Evolutionary conservation across 371 early-diverging fungal species (phyloP).

Genomic region (Lichtheimia corymbifera): DNA sequence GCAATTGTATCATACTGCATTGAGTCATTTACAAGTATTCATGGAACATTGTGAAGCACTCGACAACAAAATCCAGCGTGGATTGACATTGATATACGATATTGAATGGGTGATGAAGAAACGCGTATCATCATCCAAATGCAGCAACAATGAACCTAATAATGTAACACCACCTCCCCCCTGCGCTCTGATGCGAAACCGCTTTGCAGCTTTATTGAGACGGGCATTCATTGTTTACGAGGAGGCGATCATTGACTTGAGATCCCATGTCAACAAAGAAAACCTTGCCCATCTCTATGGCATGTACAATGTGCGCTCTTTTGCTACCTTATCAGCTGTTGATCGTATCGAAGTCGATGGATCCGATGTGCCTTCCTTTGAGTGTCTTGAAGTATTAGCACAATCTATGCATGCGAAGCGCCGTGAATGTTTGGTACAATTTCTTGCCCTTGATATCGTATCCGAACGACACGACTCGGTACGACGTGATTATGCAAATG

Average conservation of each 20-base stretch:
- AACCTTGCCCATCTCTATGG: conserved; percentile 37
- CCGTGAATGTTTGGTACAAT: conserved; percentile 48
- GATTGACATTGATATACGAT: conserved; percentile 66
- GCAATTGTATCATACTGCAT: conserved; percentile 49
- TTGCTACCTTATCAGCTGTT: conserved; percentile 38
- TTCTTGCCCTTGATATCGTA: conserved; percentile 35
- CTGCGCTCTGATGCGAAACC: conserved; percentile 39
- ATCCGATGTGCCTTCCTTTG: conserved; percentile 21
- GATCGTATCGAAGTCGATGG: conserved; percentile 12
- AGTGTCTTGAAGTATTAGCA: conserved; percentile 34
- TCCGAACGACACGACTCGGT: conserved; percentile 32
- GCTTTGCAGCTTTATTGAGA: conserved; percentile 29
- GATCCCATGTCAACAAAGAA: conserved; percentile 29
- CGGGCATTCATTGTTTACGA: conserved; percentile 41
- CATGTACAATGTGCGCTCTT: conserved; percentile 45
- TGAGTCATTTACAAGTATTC: conserved; percentile 46
- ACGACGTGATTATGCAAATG: conserved; percentile 24
- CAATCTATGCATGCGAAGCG: conserved; percentile 46
- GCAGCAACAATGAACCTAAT: conserved; percentile 66
- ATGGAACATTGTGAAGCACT: conserved; percentile 54
- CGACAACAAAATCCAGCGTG: conserved; percentile 59
- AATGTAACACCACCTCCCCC: conserved; percentile 31
- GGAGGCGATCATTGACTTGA: conserved; percentile 39
- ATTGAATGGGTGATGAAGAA: conserved; percentile 56
- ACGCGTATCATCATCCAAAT: conserved; percentile 9